Conservation (phyloP, 192 early-diverging fungal species). For the Coemansia sp. region DNA sequence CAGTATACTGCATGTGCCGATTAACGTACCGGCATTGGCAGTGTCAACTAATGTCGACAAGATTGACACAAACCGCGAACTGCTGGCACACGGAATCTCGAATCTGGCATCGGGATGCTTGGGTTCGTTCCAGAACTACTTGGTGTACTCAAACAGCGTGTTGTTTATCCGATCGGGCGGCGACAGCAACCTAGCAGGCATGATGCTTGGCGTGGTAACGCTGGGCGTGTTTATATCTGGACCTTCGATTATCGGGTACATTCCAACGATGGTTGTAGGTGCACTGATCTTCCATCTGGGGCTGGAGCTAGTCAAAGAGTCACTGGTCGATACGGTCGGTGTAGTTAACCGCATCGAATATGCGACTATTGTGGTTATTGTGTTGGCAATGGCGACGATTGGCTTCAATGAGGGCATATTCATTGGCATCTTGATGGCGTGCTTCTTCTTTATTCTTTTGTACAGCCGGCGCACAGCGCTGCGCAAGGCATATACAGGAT, state of each 20-base stretch:
- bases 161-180: constrained; percentile 94
- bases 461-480: constrained; percentile 67
- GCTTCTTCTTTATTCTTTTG: constrained; percentile 89
- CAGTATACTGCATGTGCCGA: constrained; percentile 95
- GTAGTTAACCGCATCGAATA: constrained; percentile 88
- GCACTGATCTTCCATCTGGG: constrained; percentile 96
- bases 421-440: constrained; percentile 88
- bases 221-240: constrained; percentile 78
- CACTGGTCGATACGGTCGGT: constrained; percentile 81
- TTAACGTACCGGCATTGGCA: constrained; percentile 92
- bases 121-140: constrained; percentile 83
- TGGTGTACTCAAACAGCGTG: constrained; percentile 90
- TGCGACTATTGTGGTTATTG: constrained; percentile 80
- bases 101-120: constrained; percentile 80
- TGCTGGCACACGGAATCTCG: constrained; percentile 88
- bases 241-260: constrained; percentile 82
- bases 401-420: constrained; percentile 99
- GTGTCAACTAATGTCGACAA: constrained; percentile 85
- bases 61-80: constrained; percentile 90
- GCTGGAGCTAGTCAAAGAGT: constrained; percentile 89
- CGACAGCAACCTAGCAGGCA: constrained; percentile 77
- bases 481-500: constrained; percentile 66
- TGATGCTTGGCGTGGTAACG: constrained; percentile 78
- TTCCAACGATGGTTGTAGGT: constrained; percentile 93
- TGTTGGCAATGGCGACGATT: constrained; percentile 80